These are phyloP conservation scores for Pythium sp. DNA, from an alignment of 352 stramenopile genomes.

Conservation along the genomic window DNA sequence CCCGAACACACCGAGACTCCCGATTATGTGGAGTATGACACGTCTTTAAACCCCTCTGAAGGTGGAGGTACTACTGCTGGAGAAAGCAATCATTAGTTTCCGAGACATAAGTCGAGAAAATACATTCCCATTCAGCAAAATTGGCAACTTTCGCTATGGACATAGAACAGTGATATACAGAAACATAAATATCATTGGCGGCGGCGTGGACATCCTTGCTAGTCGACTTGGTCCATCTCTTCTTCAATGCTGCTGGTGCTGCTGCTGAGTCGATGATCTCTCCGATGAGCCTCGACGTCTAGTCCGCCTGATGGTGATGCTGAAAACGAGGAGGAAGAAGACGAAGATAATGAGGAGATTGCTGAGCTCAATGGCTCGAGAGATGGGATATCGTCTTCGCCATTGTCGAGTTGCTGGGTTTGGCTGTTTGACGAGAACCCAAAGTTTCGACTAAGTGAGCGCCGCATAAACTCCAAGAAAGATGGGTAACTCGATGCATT, in stretches of 20 bases:
- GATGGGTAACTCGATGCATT: conserved; percentile 24
- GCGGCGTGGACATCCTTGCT: background rate
- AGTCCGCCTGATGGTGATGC: conserved; percentile 9
- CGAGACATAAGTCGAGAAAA: background rate
- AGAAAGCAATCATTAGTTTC: background rate
- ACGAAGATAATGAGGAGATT: conserved; percentile 33
- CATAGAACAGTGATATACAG: background rate
- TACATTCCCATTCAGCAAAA: conserved; percentile 5
- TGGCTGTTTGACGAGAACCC: conserved; percentile 17
- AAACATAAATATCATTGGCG: conserved; percentile 1
- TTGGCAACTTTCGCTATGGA: background rate
- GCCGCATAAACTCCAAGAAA: conserved; percentile 48
- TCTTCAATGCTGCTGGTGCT: conserved; percentile 42
- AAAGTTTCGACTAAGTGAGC: conserved; percentile 38
- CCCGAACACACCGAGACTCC: background rate
- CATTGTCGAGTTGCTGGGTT: background rate
- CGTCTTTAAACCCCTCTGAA: background rate
- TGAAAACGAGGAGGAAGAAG: conserved; percentile 26
- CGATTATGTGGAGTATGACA: background rate
- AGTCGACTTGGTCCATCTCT: conserved; percentile 72
- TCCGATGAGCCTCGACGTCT: background rate
- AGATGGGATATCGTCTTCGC: conserved; percentile 10
- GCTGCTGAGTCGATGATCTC: conserved; percentile 22
- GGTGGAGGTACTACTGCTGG: background rate
- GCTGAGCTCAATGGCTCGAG: conserved; percentile 17